Base-by-base conservation (phyloP, 495 filamentous ascomycete species). In the Penicillium soppii region DNA sequence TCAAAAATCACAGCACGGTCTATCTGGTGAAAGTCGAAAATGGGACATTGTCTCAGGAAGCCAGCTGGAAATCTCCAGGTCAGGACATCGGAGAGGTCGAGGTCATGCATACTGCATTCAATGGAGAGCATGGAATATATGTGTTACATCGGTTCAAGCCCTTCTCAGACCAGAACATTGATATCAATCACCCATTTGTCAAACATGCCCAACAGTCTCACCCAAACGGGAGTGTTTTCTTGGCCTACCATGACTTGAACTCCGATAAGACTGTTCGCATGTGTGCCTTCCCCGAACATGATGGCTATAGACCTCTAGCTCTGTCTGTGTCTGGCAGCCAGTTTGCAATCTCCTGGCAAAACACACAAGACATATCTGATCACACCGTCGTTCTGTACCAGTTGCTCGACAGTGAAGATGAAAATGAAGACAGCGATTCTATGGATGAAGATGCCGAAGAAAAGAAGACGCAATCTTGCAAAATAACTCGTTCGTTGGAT, bases 311-410 rank as follows among this genome's bases (percentile, higher is more conserved):
- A 20, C 70, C 72, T 9, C 40, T 66, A 22, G 65, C 67, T 38
- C 41, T 75, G 35, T 62, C 68, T 4, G 61, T 53, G 3, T n/a
- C 57, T 25, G 27, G 40, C 16, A 50, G 55, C 12, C 53, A 43
- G 5, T 75, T 75, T 62, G 73, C 67, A 0, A 73, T 77, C 19
- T 74, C 68, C 10, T 77, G 73, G 73, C 64, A 67, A 32, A 56
- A 75, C 52, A n/a, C n/a, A 16, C 39, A 47, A 7, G 55, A 63
- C 13, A 26, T 43, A n/a, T 16, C 42, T 15, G 57, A 61, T 10
- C 40, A 63, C 48, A 54, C 65, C 23, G 70, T 75, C 0, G 38
- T 68, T 6, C 54, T 68, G 17, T 75, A 75, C 12, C n/a, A 43
- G 10, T 10, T 26, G 7, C 8, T 12, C 21, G 44, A 47, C 16